Conservation (phyloP, 345 rosid species). For the Reutealis trisperma region DNA sequence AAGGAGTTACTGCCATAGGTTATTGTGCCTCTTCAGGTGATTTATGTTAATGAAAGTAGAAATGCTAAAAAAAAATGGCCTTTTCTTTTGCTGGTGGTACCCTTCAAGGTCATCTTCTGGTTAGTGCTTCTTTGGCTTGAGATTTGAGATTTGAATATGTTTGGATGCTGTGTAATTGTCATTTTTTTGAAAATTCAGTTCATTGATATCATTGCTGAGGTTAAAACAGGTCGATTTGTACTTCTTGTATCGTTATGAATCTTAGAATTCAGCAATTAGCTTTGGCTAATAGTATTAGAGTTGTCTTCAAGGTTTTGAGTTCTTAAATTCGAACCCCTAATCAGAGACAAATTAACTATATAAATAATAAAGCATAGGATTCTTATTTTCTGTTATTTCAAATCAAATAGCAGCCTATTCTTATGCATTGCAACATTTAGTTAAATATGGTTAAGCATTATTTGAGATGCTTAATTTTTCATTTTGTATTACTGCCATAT, state of each 20-base stretch:
- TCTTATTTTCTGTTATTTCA: not conserved
- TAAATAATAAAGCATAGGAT: not conserved
- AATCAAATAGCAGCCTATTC: too few relatives aligned
- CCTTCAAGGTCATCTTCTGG: constrained; percentile 80
- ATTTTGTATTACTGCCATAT: too few relatives aligned
- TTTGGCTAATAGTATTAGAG: too few relatives aligned
- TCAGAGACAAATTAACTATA: too few relatives aligned
- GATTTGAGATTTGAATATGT: not conserved
- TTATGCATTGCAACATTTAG: not conserved
- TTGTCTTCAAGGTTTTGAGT: too few relatives aligned
- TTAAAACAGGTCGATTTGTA: not conserved
- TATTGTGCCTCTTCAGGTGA: constrained; percentile 82
- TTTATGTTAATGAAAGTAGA: constrained; percentile 64
- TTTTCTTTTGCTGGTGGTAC: constrained; percentile 79
- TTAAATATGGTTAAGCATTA: not conserved
- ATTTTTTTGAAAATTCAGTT: not conserved
- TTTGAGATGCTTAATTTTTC: not conserved
- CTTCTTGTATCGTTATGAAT: too few relatives aligned
- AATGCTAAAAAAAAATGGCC: constrained; percentile 43
- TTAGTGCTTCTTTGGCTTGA: constrained; percentile 31
- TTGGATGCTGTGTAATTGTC: not conserved
- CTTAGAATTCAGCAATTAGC: too few relatives aligned
- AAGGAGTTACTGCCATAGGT: constrained; percentile 88
- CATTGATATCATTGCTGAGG: not conserved
- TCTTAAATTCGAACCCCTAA: too few relatives aligned